Evolutionary conservation across 306 rosid genomes (phyloP).

Genomic region (Chamaecrista fasciculata): DNA sequence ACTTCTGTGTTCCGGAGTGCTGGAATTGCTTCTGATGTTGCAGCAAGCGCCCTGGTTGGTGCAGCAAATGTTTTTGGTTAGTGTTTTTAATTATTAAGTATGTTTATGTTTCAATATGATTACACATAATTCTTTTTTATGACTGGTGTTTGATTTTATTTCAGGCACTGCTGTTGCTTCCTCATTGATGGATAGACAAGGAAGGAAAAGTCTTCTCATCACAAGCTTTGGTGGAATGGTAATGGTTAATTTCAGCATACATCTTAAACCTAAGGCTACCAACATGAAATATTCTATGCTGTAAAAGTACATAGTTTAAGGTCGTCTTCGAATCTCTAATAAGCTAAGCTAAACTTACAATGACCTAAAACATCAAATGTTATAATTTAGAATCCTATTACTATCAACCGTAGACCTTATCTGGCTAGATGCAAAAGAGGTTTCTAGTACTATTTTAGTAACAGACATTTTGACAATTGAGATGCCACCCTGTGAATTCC

Average conservation of each 20-base stretch:
- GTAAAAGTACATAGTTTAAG: background rate
- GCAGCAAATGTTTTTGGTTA: slow-evolving; percentile 88
- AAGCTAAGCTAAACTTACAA: background rate
- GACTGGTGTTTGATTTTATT: slow-evolving; percentile 26
- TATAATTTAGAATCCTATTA: slow-evolving; percentile 4
- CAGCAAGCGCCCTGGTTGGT: slow-evolving; percentile 97
- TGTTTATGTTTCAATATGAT: background rate
- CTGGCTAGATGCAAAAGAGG: background rate
- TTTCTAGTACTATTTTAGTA: background rate
- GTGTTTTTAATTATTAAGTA: slow-evolving; percentile 27
- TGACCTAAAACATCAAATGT: slow-evolving; percentile 14
- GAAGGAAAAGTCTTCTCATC: slow-evolving; percentile 84
- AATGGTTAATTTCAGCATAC: slow-evolving; percentile 21
- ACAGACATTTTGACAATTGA: background rate
- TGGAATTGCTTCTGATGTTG: slow-evolving; percentile 91
- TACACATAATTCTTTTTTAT: slow-evolving; percentile 14
- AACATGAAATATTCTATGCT: slow-evolving; percentile 12
- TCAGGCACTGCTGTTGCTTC: slow-evolving; percentile 86
- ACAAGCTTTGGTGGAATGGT: slow-evolving; percentile 95
- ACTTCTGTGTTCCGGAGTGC: slow-evolving; percentile 92
- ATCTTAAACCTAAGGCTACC: background rate
- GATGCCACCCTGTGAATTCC: background rate
- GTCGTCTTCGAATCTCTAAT: background rate
- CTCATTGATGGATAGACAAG: slow-evolving; percentile 86
- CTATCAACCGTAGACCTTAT: background rate